These are phyloP conservation scores for Tympanopsis confertula DNA, from an alignment of 2,329 filamentous ascomycete genomes.

Conservation along the genomic window DNA sequence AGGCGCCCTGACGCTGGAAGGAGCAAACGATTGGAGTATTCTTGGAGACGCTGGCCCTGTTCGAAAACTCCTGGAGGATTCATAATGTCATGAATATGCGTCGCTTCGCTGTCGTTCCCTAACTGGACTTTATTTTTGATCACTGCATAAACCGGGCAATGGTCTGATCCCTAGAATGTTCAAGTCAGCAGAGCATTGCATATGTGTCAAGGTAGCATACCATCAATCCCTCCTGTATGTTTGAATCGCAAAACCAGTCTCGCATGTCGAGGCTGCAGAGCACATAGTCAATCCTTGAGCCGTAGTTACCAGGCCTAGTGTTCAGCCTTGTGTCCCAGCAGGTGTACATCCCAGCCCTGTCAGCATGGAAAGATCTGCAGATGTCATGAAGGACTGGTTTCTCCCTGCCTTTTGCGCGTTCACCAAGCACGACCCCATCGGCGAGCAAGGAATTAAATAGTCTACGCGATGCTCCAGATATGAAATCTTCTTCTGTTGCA, in stretches of 20 bases:
- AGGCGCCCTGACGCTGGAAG: conserved; percentile 70
- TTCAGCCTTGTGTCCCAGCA: conserved; percentile 95
- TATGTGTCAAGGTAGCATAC: conserved; percentile 18
- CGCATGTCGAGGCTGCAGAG: conserved; percentile 71
- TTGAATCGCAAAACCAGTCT: conserved; percentile 65
- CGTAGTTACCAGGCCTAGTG: conserved; percentile 88
- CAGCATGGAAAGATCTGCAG: conserved; percentile 68
- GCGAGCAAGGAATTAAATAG: conserved; percentile 79
- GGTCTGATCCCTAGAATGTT: conserved; percentile 76
- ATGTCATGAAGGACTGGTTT: conserved; percentile 70
- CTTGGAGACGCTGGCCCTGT: conserved; percentile 49
- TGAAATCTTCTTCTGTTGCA: conserved; percentile 59
- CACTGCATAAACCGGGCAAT: conserved; percentile 81
- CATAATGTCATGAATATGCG: conserved; percentile 60
- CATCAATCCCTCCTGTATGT: conserved; percentile 87
- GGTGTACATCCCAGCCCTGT: conserved; percentile 83
- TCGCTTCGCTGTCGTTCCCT: conserved; percentile 28
- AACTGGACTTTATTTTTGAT: conserved; percentile 49
- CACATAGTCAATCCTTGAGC: conserved; percentile 86
- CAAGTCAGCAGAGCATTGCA: not conserved
- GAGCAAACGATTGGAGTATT: conserved; percentile 56
- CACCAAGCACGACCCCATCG: conserved; percentile 55
- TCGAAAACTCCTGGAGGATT: conserved; percentile 66
- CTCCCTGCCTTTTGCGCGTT: conserved; percentile 59
- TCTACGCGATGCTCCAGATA: conserved; percentile 59